A percentile compares a stretch with the other conserved stretches of the same genome.
phyloP scores from a whole-genome alignment of 805 yeast species.

The Teunomyces lycoperdinae region DNA sequence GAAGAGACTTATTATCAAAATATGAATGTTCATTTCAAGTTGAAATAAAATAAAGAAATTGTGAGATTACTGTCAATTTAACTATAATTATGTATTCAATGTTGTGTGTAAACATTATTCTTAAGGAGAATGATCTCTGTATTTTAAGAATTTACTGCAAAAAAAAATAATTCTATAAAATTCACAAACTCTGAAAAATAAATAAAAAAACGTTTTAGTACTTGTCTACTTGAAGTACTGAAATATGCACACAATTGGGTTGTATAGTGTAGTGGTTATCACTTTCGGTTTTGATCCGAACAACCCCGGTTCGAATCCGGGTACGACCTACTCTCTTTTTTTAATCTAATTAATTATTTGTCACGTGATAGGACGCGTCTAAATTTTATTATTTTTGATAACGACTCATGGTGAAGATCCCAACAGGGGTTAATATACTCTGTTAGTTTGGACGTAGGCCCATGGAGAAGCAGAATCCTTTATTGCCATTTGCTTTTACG shows the following conservation, averaged over 20 bases:
- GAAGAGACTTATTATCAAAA: background rate
- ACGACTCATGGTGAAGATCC: background rate
- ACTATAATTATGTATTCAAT: too few species aligned
- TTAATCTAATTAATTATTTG: background rate
- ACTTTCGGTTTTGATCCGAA: constrained; percentile 78
- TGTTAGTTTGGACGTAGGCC: background rate
- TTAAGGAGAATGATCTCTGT: background rate
- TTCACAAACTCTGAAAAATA: background rate
- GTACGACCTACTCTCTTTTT: constrained; percentile 53
- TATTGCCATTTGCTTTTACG: constrained; percentile 51
- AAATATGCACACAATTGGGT: constrained; percentile 16
- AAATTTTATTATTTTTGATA: background rate
- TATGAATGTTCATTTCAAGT: background rate
- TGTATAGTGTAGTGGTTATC: constrained; percentile 78
- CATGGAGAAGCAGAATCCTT: constrained; percentile 32
- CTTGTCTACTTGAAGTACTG: too few species aligned
- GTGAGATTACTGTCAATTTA: too few species aligned
- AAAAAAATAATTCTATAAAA: background rate
- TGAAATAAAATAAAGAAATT: background rate
- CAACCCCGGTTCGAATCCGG: constrained; percentile 87
- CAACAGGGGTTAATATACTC: background rate
- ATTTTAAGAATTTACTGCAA: background rate
- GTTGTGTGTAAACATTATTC: background rate
- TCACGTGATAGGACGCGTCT: background rate
- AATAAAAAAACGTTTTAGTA: too few species aligned